Evolutionary conservation across 495 filamentous ascomycete species (phyloP), one percentile per base, ranked within the genome.

Genomic region (Neurospora tetraspora): DNA sequence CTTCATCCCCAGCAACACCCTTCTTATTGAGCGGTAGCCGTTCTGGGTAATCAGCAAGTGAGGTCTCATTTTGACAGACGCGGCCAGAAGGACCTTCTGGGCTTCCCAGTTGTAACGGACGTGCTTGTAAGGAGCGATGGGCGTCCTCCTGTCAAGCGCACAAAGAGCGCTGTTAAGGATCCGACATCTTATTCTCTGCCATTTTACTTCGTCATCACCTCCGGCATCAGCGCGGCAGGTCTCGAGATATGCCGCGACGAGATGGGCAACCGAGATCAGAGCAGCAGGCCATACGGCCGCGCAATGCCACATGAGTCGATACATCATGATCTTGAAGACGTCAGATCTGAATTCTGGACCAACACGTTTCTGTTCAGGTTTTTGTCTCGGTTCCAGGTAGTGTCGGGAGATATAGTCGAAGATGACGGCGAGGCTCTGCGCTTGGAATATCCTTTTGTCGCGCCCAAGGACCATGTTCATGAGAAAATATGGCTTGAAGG

Each of bases 31-130:
- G 39, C 74, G 77, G 40, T 83, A 86, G 70, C 81, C 78, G 3
- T 74, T 70, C 68, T 77, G 72, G 65, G 78, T 77, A 39, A 86
- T 79, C 31, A 82, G 73, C 4, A 86, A 70, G 5, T 78, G 79
- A 2, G 75, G 82, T 6, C 82, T 74, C 20, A 82, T 37, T 14
- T 71, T 76, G 11, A 80, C 76, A 3, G 83, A 82, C 71, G 83
- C 75, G 5, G 72, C 73, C 37, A 86, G 70, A 11, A 86, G 77
- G 20, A 79, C 69, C 40, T 76, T 82, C 40, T 86, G 85, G 1
- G 84, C 84, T 31, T 81, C 78, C 85, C 85, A 86, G 69, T 83
- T 83, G 78, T 80, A 81, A 42, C 75, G 74, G 76, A 79, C 79
- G 71, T 80, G 76, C 8, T 42, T 39, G 6, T 83, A 18, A 4